phyloP scores from a whole-genome alignment of 495 filamentous ascomycete species.

The Friedmanniomyces endolithicus region DNA sequence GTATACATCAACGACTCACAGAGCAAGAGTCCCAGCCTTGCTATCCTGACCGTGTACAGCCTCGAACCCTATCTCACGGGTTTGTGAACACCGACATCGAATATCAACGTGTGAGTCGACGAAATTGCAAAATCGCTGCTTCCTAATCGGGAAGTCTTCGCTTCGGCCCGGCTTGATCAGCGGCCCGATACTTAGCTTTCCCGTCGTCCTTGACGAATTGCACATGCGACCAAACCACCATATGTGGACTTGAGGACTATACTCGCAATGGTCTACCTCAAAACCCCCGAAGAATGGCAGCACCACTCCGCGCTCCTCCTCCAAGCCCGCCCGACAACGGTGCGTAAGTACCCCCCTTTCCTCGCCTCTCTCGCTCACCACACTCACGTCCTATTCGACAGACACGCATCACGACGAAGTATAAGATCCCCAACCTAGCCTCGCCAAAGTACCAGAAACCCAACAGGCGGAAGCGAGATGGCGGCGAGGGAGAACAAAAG shows the following conservation, averaged over 20 bases:
- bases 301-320: conserved; percentile 50
- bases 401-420: conserved; percentile 78
- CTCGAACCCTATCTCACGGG: no score
- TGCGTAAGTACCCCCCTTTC: conserved; percentile 30
- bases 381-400: conserved; percentile 28
- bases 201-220: no score
- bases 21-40: no score
- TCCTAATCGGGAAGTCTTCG: no score
- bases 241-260: no score
- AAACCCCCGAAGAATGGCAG: conserved; percentile 49
- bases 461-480: conserved; percentile 18
- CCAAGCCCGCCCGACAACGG: conserved; percentile 51
- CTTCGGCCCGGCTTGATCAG: no score
- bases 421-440: conserved; percentile 48
- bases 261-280: conserved; percentile 46
- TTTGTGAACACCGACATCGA: no score
- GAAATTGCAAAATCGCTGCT: no score
- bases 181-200: no score
- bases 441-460: conserved; percentile 27
- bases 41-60: no score
- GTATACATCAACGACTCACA: no score
- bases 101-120: no score
- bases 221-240: background rate
- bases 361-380: background rate
- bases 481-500: conserved; percentile 8